These are phyloP conservation scores for Saccharomycopsis malanga DNA, from an alignment of 805 yeast species.

Conservation along the genomic window DNA sequence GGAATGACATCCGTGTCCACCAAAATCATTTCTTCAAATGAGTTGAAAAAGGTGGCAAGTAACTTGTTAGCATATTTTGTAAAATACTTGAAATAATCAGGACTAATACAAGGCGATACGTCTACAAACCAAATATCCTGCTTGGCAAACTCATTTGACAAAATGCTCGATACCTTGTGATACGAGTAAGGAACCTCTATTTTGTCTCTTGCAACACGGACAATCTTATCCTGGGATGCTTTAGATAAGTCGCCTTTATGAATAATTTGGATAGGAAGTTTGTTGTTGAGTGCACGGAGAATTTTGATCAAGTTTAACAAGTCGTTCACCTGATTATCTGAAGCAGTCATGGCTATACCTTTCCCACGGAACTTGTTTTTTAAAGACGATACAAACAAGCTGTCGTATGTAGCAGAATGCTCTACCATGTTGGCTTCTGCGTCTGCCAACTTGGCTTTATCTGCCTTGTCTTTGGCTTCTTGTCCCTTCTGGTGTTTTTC, in stretches of 20 bases:
- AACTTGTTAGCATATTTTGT: conserved; percentile 39
- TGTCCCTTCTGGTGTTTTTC: neutral
- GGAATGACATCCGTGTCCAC: conserved; percentile 48
- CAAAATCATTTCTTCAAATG: conserved; percentile 43
- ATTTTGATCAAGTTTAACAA: conserved; percentile 35
- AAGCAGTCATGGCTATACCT: conserved; percentile 30
- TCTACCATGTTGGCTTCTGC: conserved; percentile 26
- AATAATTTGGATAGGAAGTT: conserved; percentile 37
- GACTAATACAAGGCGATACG: conserved; percentile 24
- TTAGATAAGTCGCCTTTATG: conserved; percentile 31
- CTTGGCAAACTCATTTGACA: conserved; percentile 23
- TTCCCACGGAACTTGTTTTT: conserved; percentile 29
- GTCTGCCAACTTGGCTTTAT: conserved; percentile 28
- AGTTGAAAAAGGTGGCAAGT: conserved; percentile 39
- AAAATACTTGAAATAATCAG: conserved; percentile 25
- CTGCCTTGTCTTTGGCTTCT: conserved; percentile 24
- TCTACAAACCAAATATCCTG: conserved; percentile 39
- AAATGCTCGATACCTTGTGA: neutral
- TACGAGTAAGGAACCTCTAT: conserved; percentile 27
- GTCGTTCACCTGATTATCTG: conserved; percentile 27
- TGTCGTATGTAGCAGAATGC: conserved; percentile 23
- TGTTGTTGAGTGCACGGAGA: conserved; percentile 32
- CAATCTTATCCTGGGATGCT: conserved; percentile 29
- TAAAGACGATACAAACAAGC: conserved; percentile 27
- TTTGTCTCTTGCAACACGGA: conserved; percentile 33